phyloP scores from a whole-genome alignment of 257 asterid species.

The Capsicum pubescens region DNA sequence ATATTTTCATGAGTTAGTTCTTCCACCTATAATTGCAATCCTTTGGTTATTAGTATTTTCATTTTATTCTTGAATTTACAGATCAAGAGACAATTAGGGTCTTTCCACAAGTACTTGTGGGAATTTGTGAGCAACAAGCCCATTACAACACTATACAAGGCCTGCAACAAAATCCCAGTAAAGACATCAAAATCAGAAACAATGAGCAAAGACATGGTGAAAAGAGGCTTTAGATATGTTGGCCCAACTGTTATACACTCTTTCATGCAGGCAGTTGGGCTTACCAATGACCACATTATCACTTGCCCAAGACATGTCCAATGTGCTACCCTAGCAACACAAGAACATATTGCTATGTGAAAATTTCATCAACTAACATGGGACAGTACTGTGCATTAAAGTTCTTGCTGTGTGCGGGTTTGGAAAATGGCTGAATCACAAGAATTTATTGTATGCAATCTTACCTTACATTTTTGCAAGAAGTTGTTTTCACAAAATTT shows the following conservation, averaged over 20 bases:
- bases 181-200: slow-evolving; percentile 87
- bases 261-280: slow-evolving; percentile 90
- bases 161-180: slow-evolving; percentile 69
- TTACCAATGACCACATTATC: slow-evolving; percentile 75
- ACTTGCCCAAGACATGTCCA: slow-evolving; percentile 68
- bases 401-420: too few species aligned
- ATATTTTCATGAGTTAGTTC: background rate
- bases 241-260: slow-evolving; percentile 84
- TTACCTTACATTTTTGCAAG: too few species aligned
- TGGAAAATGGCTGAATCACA: too few species aligned
- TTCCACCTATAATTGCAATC: background rate
- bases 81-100: slow-evolving; percentile 62
- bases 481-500: background rate
- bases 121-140: slow-evolving; percentile 69
- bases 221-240: slow-evolving; percentile 72
- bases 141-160: slow-evolving; percentile 59
- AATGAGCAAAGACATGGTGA: slow-evolving; percentile 85
- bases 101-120: slow-evolving; percentile 74
- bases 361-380: background rate
- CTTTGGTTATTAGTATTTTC: background rate
- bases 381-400: too few species aligned
- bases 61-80: slow-evolving; percentile 28
- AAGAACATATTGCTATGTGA: slow-evolving; percentile 25
- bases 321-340: slow-evolving; percentile 35
- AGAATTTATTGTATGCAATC: too few species aligned